phyloP scores from a whole-genome alignment of 1,284 basidiomycete species.

The Trichosporon sp. region DNA sequence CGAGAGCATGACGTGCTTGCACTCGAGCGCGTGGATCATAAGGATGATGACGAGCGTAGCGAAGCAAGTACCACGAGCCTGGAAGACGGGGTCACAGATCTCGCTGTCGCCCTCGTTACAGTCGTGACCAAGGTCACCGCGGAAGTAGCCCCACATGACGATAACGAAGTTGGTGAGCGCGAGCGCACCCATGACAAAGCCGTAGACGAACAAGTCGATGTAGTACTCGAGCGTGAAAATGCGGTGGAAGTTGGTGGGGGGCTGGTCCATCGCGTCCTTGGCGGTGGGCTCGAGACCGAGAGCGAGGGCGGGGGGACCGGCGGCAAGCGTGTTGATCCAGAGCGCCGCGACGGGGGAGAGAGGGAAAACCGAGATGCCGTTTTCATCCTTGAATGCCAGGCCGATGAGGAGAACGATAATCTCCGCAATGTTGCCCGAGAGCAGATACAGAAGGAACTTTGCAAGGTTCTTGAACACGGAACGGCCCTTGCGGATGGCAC shows the following conservation, averaged over 20 bases:
- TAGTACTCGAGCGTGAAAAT: conserved; percentile 57
- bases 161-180: conserved; percentile 56
- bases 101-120: conserved; percentile 52
- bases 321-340: conserved; percentile 56
- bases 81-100: conserved; percentile 50
- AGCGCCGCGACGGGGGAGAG: conserved; percentile 63
- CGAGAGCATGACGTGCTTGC: conserved; percentile 47
- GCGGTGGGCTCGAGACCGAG: conserved; percentile 61
- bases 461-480: conserved; percentile 53
- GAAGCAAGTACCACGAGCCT: conserved; percentile 57
- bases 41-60: conserved; percentile 57
- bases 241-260: conserved; percentile 55
- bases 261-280: conserved; percentile 58
- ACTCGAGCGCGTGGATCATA: conserved; percentile 48
- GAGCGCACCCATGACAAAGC: conserved; percentile 59
- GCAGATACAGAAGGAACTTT: conserved; percentile 53
- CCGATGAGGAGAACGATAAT: conserved; percentile 61
- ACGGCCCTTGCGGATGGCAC: conserved; percentile 63
- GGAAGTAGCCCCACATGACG: conserved; percentile 54
- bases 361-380: conserved; percentile 61
- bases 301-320: conserved; percentile 59
- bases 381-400: conserved; percentile 62
- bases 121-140: conserved; percentile 54
- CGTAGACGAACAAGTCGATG: conserved; percentile 61
- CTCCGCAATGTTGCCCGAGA: conserved; percentile 60